A percentile compares a stretch with the other conserved stretches of the same genome.
These are phyloP conservation scores for Ustulina deusta DNA, from an alignment of 2,329 filamentous ascomycete species.

Conservation along the genomic window DNA sequence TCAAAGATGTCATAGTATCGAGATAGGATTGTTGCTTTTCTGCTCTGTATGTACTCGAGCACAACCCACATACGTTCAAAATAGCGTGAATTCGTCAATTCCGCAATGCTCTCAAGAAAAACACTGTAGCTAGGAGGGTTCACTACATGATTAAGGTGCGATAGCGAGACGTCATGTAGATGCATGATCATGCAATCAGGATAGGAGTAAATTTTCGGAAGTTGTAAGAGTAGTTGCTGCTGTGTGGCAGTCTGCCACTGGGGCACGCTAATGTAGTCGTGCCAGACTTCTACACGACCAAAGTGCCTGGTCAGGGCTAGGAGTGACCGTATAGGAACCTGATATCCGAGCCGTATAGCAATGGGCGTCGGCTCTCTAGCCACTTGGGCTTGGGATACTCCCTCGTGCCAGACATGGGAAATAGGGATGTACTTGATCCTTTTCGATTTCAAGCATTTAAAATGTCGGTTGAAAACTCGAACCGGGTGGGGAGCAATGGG, in stretches of 20 bases:
- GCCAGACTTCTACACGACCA: conserved; percentile 29
- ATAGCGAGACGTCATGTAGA: conserved; percentile 26
- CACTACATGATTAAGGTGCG: conserved; percentile 20
- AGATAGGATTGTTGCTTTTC: conserved; percentile 17
- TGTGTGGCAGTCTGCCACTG: conserved; percentile 28
- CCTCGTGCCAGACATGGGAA: conserved; percentile 34
- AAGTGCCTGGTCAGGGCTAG: conserved; percentile 19
- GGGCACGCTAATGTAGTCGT: conserved; percentile 34
- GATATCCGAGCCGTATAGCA: conserved; percentile 27
- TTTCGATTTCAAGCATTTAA: conserved; percentile 29
- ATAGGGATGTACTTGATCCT: conserved; percentile 31
- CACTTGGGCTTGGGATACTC: conserved; percentile 30
- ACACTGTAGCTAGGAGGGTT: conserved; percentile 14
- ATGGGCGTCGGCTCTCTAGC: conserved; percentile 12
- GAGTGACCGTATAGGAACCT: conserved; percentile 29
- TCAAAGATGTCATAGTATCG: conserved; percentile 31
- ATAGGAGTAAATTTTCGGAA: conserved; percentile 30
- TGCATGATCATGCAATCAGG: conserved; percentile 32
- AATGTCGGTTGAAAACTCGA: conserved; percentile 32
- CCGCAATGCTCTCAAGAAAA: conserved; percentile 28
- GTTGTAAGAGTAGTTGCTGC: conserved; percentile 29
- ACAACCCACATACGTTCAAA: conserved; percentile 35
- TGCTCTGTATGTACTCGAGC: conserved; percentile 32
- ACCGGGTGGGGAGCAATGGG: conserved; percentile 32
- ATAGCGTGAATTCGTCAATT: conserved; percentile 29